Evolutionary conservation across 192 early-diverging fungal genomes (phyloP).

Genomic region (Coemansia sp.): DNA sequence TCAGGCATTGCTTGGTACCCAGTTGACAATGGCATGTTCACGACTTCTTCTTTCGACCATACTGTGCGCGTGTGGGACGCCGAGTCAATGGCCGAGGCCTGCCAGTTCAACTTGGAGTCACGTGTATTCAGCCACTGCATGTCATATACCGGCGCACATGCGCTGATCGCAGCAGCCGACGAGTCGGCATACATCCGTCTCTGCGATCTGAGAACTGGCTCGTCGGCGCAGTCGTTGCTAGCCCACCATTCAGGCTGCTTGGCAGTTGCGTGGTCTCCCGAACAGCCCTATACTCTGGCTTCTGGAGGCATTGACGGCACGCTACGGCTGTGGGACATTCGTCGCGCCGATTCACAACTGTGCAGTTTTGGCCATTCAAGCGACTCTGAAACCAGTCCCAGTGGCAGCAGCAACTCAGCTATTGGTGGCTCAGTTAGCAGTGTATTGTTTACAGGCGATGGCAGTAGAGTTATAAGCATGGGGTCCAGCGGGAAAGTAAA

Average conservation of each 20-base stretch:
- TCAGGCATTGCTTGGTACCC: constrained; percentile 82
- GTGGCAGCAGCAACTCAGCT: constrained; percentile 3
- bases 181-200: constrained; percentile 71
- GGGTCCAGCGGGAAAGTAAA: constrained; percentile 65
- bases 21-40: constrained; percentile 83
- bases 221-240: constrained; percentile 38
- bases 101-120: constrained; percentile 68
- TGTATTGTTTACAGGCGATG: constrained; percentile 66
- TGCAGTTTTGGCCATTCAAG: constrained; percentile 54
- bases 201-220: constrained; percentile 67
- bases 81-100: constrained; percentile 66
- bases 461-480: constrained; percentile 60
- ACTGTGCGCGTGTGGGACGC: constrained; percentile 86
- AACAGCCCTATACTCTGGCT: constrained; percentile 68
- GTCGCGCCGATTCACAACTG: constrained; percentile 70
- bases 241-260: constrained; percentile 67
- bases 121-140: constrained; percentile 73
- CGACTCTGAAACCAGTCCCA: constrained; percentile 25
- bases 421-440: constrained; percentile 64
- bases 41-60: constrained; percentile 75
- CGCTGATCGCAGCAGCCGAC: constrained; percentile 77
- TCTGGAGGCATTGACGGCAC: constrained; percentile 78
- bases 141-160: constrained; percentile 75
- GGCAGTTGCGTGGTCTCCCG: constrained; percentile 75
- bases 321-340: constrained; percentile 84